Conservation (phyloP, 179 eudicot genomes). For the Nepenthes alata region DNA sequence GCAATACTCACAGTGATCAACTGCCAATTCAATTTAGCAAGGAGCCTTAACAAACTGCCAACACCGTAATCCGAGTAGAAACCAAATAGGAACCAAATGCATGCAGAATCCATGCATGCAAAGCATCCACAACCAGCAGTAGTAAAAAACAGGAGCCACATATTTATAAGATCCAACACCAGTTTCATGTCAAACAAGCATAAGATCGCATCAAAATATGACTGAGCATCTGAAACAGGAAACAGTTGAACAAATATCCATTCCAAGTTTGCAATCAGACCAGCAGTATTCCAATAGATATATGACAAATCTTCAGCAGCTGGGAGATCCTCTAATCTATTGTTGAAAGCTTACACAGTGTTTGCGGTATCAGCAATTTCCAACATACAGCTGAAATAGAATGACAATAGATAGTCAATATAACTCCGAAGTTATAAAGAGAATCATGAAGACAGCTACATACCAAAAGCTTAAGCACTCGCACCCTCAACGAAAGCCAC, state of each 20-base stretch:
- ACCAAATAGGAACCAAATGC: constrained; percentile 20
- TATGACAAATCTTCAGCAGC: constrained; percentile 6
- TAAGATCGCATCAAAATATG: constrained; percentile 32
- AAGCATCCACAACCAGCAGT: constrained; percentile 26
- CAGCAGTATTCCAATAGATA: constrained; percentile 22
- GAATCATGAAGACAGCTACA: neutral
- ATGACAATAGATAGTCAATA: neutral
- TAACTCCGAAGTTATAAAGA: neutral
- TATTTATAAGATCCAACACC: constrained; percentile 31
- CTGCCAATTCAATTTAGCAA: constrained; percentile 7
- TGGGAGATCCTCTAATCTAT: constrained; percentile 1
- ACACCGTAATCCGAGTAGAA: constrained; percentile 11
- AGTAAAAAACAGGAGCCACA: constrained; percentile 26
- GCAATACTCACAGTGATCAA: constrained; percentile 14
- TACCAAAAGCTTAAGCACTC: constrained; percentile 6
- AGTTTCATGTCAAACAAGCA: constrained; percentile 32
- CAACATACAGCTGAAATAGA: constrained; percentile 4
- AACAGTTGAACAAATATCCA: constrained; percentile 29
- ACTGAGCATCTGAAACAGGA: constrained; percentile 30
- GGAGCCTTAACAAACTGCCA: constrained; percentile 11
- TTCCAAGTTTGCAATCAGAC: constrained; percentile 28
- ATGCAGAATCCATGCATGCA: constrained; percentile 26
- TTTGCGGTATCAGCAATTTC: neutral
- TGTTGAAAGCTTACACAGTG: neutral
- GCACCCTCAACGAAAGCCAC: constrained; percentile 20